Evolutionary conservation across 140 eudicot species (phyloP).

Genomic region (Cichorium intybus): DNA sequence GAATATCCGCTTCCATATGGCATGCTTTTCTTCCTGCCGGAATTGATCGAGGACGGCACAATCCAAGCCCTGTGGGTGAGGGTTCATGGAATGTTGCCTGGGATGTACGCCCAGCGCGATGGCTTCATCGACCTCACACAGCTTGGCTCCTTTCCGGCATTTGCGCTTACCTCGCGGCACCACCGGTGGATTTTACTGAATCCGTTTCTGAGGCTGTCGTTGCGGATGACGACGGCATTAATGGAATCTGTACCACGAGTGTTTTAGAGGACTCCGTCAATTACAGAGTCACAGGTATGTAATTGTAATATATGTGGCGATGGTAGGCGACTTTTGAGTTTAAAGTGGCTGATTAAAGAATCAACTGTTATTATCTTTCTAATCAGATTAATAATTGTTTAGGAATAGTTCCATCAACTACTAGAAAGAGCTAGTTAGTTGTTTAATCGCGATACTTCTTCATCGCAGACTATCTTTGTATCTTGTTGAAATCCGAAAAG

Average conservation of each 20-base stretch:
- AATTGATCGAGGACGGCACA: conserved; percentile 10
- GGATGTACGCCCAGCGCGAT: conserved; percentile 78
- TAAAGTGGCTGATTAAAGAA: neutral
- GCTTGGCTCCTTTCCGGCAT: conserved; percentile 68
- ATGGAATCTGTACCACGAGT: neutral
- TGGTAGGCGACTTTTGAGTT: neutral
- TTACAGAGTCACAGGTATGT: conserved; percentile 51
- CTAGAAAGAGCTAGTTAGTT: neutral
- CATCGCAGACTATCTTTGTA: too few species aligned
- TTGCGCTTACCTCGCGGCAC: conserved; percentile 38
- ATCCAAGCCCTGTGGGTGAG: conserved; percentile 46
- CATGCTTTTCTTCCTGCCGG: conserved; percentile 41
- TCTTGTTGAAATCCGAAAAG: too few species aligned
- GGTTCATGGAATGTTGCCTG: conserved; percentile 96
- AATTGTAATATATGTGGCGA: neutral
- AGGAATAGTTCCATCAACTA: neutral
- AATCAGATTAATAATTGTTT: neutral
- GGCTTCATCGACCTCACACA: conserved; percentile 64
- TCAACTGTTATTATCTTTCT: neutral
- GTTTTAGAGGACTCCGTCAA: conserved; percentile 15
- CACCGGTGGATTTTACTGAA: conserved; percentile 8
- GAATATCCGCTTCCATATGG: conserved; percentile 46
- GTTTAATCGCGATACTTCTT: neutral
- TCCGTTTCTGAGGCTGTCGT: neutral
- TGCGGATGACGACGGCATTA: neutral